Evolutionary conservation across 2,329 filamentous ascomycete genomes (phyloP), one percentile per base, ranked within the genome.

Genomic region (Ramichloridium luteum): DNA sequence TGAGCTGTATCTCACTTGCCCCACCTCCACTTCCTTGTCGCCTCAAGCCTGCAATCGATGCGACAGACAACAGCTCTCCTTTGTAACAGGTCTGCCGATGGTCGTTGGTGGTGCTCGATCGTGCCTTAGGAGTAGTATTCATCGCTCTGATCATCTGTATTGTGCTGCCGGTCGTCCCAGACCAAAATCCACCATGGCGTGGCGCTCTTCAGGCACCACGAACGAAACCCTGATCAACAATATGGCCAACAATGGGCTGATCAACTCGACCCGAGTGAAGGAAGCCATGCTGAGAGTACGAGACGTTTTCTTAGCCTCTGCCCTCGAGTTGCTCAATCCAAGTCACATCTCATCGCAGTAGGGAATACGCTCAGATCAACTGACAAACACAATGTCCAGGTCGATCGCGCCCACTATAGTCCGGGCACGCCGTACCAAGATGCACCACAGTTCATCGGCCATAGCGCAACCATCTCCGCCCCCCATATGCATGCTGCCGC

Each of bases 391-490:
- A 9, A 17, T 34, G n/a, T n/a, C 13, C 43, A 85, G 77, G 84
- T 96, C 51, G 88, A 98, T 58, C 74, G 90, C 39, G 85, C 72
- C 1, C 72, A 96, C 58, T 96, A 88, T 59, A 72, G 80, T 10
- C 80, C 82, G 3, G 50, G 57, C 0, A 55, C 55, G 6, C 74
- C 90, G 3, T 96, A 96, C 56, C 65, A 72, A 46, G 78, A 83
- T 60, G 72, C 68, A 2, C 78, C 78, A 1, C 78, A 82, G 53
- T 54, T 65, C 37, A 80, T 83, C 51, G 77, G 78, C 29, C 65
- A 74, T 53, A 49, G 57, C 14, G 78, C 77, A 34, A 83, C 78
- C 11, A 82, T 83, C 40, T 77, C 73, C 13, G 77, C 77, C 14
- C 77, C 77, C 2, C 77, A 81, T 56, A 81, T 81, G 77, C 77